Base-by-base conservation (phyloP, 176 grass and related monocot species). In the Zoysia japonica region DNA sequence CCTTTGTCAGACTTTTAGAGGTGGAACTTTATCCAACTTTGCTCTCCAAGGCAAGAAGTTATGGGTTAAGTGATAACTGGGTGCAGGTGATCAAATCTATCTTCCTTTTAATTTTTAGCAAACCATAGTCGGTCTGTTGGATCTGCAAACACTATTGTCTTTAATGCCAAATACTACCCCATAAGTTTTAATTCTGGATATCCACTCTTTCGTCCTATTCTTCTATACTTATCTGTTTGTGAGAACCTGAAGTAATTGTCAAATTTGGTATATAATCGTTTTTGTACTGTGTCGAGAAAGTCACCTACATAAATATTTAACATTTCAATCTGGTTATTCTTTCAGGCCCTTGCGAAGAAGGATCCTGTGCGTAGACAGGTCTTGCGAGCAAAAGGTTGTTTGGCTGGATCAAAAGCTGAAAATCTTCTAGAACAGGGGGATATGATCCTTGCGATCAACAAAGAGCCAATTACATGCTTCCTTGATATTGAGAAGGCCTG, bases 31-130 rank as follows among this genome's bases (percentile, higher is more conserved):
- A 93, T 86, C 96, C 96, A 72, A 99, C 96, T 80, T 87, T 99
- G 86, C 92, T 99, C 65, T 99, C 96, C 17, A 99, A 99, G 84
- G 96, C 96, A 9, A 99, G 96, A 93, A 93, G 90, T 87, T 99
- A 91, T 77, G 92, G 96, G 83, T 85, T 99, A 67, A 88, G 88
- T 63, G 96, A 99, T 80, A 68, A 63, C 71, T 99, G 96, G 96
- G 96, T 99, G 47, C 92, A 99, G 88, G 96, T 95, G 90, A 28
- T 28, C 28, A 28, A 28, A 28, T 28, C 28, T 28, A 28, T 28
- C 28, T 28, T 28, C 28, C 28, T 28, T 28, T 28, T 28, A 28
- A 28, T 28, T 28, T 28, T 28, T 28, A 28, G 28, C 28, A 28
- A 28, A 28, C 28, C 28, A 28, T 28, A 28, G 28, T 28, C 28